Evolutionary conservation across 208 protist genomes (phyloP).

Genomic region (Acanthamoeba divionensis): DNA sequence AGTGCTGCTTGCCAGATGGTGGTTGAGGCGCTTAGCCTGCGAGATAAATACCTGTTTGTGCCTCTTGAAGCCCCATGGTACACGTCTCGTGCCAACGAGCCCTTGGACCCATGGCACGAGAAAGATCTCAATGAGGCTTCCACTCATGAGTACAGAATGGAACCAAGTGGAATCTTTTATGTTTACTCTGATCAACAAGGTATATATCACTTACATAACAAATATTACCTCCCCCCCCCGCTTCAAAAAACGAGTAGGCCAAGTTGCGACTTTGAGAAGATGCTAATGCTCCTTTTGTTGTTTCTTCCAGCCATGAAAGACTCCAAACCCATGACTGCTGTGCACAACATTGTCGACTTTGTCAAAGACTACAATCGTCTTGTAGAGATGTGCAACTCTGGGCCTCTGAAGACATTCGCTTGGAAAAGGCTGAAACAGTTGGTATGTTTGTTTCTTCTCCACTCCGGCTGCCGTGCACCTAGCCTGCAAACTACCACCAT

Average conservation of each 20-base stretch:
- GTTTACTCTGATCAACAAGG: conserved; percentile 40
- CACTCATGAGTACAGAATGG: neutral
- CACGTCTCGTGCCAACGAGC: neutral
- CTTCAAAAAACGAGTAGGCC: neutral
- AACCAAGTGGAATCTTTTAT: neutral
- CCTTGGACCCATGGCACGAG: neutral
- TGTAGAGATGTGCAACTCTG: conserved; percentile 22
- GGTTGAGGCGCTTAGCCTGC: conserved; percentile 1
- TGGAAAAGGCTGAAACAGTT: conserved; percentile 28
- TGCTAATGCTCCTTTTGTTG: neutral
- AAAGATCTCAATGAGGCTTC: neutral
- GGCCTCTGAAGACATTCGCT: conserved; percentile 35
- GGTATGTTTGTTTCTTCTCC: too few species aligned
- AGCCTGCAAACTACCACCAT: too few species aligned
- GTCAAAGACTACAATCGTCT: conserved; percentile 2
- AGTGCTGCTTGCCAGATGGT: conserved; percentile 10
- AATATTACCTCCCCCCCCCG: too few species aligned
- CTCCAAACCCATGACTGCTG: neutral
- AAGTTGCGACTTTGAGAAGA: neutral
- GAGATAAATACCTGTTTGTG: conserved; percentile 41
- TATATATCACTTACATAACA: too few species aligned
- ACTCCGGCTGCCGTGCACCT: too few species aligned
- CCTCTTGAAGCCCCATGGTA: neutral
- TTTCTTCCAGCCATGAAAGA: neutral
- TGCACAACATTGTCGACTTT: neutral